Evolutionary conservation across 2,329 filamentous ascomycete species (phyloP).

Genomic region (Diaporthe humulicola): DNA sequence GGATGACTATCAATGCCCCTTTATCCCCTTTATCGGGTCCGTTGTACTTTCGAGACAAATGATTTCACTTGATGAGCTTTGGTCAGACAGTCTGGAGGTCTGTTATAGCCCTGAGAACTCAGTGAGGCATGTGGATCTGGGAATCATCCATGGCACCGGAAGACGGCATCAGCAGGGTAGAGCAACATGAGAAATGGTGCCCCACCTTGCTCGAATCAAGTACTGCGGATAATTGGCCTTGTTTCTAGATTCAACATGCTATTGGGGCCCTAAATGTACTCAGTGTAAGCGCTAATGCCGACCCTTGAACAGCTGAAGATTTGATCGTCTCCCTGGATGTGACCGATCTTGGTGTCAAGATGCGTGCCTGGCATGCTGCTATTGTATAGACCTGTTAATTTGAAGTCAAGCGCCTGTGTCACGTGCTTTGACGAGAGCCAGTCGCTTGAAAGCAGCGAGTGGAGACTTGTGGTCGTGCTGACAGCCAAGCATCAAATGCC

Average conservation of each 20-base stretch:
- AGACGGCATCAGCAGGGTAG: neutral
- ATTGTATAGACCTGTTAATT: neutral
- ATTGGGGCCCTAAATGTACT: too few relatives aligned
- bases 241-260: neutral
- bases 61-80: neutral
- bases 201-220: neutral
- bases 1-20: neutral
- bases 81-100: neutral
- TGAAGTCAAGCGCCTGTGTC: neutral
- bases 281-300: neutral
- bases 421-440: conserved; percentile 7
- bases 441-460: neutral
- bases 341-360: neutral
- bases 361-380: neutral
- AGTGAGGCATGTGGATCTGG: neutral
- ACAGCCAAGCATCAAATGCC: conserved; percentile 6
- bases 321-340: neutral
- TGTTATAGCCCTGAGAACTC: neutral
- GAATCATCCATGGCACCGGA: neutral
- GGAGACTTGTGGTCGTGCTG: conserved; percentile 13
- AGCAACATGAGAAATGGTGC: neutral
- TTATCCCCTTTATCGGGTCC: too few relatives aligned
- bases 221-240: neutral
- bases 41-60: neutral
- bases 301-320: neutral